Evolutionary conservation across 352 stramenopile species (phyloP).

Genomic region (Phytophthora foliorum): DNA sequence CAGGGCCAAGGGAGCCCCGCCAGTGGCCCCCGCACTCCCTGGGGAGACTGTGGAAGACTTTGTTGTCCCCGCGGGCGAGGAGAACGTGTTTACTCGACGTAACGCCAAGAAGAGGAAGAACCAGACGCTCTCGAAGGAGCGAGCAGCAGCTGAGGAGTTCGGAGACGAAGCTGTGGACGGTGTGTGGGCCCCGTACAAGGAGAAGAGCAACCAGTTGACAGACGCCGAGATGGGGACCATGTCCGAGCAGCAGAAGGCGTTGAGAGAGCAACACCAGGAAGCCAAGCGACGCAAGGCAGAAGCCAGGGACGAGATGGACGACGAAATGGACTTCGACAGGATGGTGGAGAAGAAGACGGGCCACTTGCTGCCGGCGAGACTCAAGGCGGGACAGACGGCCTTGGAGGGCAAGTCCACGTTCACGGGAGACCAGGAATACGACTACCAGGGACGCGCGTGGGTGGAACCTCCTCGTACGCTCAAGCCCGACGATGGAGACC

Average conservation of each 20-base stretch:
- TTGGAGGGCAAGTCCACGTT: conserved; percentile 85
- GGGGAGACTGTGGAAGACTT: conserved; percentile 30
- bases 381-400: conserved; percentile 72
- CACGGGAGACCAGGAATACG: conserved; percentile 91
- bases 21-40: conserved; percentile 32
- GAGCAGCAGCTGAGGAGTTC: conserved; percentile 49
- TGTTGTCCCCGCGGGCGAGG: conserved; percentile 29
- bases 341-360: conserved; percentile 90
- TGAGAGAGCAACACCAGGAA: conserved; percentile 63
- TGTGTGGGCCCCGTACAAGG: conserved; percentile 73
- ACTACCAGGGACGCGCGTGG: conserved; percentile 98
- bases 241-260: conserved; percentile 59
- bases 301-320: conserved; percentile 66
- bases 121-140: conserved; percentile 44
- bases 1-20: conserved; percentile 38
- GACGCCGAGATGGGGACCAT: conserved; percentile 64
- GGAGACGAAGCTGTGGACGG: conserved; percentile 54
- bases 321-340: conserved; percentile 89
- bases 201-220: conserved; percentile 54
- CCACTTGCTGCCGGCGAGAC: conserved; percentile 75
- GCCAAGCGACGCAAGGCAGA: conserved; percentile 70
- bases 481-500: conserved; percentile 77
- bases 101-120: conserved; percentile 59
- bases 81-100: conserved; percentile 52
- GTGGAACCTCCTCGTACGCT: conserved; percentile 90